A percentile compares a stretch with the other conserved stretches of the same genome.
Evolutionary conservation across 306 rosid species (phyloP).

Genomic region (Mimosa pudica): DNA sequence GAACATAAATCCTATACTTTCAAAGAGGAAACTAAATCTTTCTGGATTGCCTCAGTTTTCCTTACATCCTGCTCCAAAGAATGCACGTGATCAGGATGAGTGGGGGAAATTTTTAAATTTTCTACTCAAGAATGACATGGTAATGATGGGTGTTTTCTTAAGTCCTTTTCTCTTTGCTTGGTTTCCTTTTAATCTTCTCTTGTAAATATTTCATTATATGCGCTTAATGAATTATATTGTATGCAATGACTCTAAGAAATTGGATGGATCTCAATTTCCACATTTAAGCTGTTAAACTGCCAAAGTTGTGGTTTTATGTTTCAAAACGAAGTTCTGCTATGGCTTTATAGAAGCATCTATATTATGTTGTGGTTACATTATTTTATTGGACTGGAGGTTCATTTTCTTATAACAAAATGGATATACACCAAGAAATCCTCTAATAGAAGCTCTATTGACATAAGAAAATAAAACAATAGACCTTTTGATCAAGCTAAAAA

Average conservation of each 20-base stretch:
- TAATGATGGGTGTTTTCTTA: neutral
- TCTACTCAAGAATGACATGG: slow-evolving; percentile 34
- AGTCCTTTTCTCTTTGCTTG: neutral
- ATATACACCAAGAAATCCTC: neutral
- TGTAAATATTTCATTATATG: neutral
- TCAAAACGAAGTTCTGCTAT: neutral
- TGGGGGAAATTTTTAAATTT: slow-evolving; percentile 48
- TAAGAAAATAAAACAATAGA: neutral
- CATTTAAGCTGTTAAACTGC: neutral
- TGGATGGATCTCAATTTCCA: neutral
- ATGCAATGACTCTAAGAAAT: slow-evolving; percentile 7
- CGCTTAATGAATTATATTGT: slow-evolving; percentile 12
- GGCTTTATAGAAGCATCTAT: neutral
- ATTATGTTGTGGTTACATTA: neutral
- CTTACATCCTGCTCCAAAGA: slow-evolving; percentile 40
- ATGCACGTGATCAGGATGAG: slow-evolving; percentile 34
- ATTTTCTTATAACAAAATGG: neutral
- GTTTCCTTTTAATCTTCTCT: neutral
- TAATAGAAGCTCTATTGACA: neutral
- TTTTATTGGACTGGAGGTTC: neutral
- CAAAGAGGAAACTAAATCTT: slow-evolving; percentile 21
- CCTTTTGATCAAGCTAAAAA: neutral
- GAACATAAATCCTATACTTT: slow-evolving; percentile 20
- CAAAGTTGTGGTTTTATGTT: neutral
- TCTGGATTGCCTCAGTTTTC: slow-evolving; percentile 41